Conservation (phyloP, 495 filamentous ascomycete genomes). For the Talaromyces borbonicus region DNA sequence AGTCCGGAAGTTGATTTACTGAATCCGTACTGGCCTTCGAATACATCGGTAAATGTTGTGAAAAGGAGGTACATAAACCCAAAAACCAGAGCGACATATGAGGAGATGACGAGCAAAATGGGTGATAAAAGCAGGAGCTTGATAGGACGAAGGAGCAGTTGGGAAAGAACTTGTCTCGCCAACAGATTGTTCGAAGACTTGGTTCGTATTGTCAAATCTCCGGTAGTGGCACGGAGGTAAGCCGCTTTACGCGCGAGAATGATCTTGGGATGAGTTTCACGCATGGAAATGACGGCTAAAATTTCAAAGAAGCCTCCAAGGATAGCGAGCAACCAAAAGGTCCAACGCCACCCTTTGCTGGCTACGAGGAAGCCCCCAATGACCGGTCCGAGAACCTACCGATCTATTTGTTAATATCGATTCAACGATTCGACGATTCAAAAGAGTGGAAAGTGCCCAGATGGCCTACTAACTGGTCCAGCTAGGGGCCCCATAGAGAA, state of each 20-base stretch:
- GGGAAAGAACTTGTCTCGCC: constrained; percentile 28
- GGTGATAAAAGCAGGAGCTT: constrained; percentile 29
- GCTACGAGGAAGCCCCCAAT: constrained; percentile 30
- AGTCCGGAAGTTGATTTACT: constrained; percentile 19
- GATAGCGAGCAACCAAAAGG: constrained; percentile 35
- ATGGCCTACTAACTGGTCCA: constrained; percentile 13
- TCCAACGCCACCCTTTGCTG: constrained; percentile 37
- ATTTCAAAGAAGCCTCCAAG: constrained; percentile 19
- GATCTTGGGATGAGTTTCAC: constrained; percentile 65
- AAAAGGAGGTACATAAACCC: constrained; percentile 31
- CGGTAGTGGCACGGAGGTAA: constrained; percentile 38
- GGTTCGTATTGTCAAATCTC: constrained; percentile 42
- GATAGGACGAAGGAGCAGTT: constrained; percentile 13
- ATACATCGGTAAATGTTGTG: constrained; percentile 30
- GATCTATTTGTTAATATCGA: no score
- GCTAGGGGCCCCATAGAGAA: constrained; percentile 28
- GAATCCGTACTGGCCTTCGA: constrained; percentile 23
- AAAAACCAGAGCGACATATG: constrained; percentile 26
- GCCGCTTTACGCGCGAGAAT: constrained; percentile 59
- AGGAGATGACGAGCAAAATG: constrained; percentile 22
- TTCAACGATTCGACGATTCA: no score
- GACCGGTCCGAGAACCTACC: constrained; percentile 20
- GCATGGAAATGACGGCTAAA: constrained; percentile 40
- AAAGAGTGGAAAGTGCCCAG: no score
- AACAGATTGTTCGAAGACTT: constrained; percentile 43